Base-by-base conservation (phyloP, 1,284 basidiomycete species). In the Cryptococcus maquisensis region DNA sequence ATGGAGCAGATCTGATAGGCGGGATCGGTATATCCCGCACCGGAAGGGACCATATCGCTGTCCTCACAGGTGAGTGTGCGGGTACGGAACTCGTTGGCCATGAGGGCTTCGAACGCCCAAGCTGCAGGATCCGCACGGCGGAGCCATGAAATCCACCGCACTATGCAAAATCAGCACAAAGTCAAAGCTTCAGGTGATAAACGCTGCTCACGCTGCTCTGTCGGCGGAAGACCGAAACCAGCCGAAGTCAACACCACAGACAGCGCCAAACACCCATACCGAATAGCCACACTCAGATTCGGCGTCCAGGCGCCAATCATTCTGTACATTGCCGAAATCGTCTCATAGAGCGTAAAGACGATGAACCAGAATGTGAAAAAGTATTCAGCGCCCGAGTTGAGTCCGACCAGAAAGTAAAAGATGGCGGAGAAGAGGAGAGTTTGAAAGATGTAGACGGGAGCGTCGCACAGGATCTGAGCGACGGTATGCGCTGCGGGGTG, bases 161-260 rank as follows among this genome's bases (percentile, higher is more conserved):
- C 28, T 32, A 32, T 32, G 28, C 2, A 7, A n/a, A 32, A 10
- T 32, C 28, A 32, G 39, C 39, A 40, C 16, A 40, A 40, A 9
- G 39, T 9, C 9, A 18, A 16, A 21, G 9, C 3, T 18, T n/a
- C 9, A n/a, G 39, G 39, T 2, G 1, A 9, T 6, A 4, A 16
- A 6, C n/a, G 16, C n/a, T 12, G n/a, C 39, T 40, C 16, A 40
- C 39, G 39, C n/a, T 40, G 39, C 21, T 21, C 21, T 10, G 16
- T n/a, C n/a, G 39, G 39, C 13, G 39, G 39, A 40, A 40, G 39
- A n/a, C 8, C 39, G 21, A 40, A 40, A 18, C 39, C 39, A n/a
- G 39, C n/a, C n/a, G 39, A n/a, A n/a, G 39, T 18, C 16, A 71
- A 67, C 37, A 77, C 76, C 49, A 71, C 63, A n/a, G 59, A 59